Evolutionary conservation across 805 yeast species (phyloP).

Genomic region (Priceomyces castillae): DNA sequence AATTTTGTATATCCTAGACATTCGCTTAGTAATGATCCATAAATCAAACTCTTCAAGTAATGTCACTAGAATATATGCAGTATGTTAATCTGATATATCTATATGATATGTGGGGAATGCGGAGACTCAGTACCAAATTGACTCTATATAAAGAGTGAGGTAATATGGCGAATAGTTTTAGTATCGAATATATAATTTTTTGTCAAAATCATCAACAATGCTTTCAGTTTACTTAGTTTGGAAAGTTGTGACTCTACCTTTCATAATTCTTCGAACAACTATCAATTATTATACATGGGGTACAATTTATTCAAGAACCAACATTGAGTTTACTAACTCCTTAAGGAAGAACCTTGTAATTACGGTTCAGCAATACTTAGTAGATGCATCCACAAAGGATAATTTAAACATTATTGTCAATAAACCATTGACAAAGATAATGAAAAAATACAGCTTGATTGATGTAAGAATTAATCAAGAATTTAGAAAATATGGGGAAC

Average conservation of each 20-base stretch:
- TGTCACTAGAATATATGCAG: too few species aligned
- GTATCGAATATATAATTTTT: too few species aligned
- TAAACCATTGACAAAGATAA: slow-evolving; percentile 18
- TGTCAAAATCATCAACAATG: too few species aligned
- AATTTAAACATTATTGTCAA: slow-evolving; percentile 23
- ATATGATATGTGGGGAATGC: too few species aligned
- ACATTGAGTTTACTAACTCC: slow-evolving; percentile 26
- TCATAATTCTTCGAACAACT: slow-evolving; percentile 16
- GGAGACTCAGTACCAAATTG: too few species aligned
- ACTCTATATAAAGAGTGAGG: too few species aligned
- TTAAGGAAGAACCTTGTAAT: slow-evolving; percentile 29
- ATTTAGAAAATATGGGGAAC: slow-evolving; percentile 5
- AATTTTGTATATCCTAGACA: too few species aligned
- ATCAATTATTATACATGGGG: slow-evolving; percentile 32
- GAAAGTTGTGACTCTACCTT: slow-evolving; percentile 24
- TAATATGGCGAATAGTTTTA: too few species aligned
- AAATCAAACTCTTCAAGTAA: too few species aligned
- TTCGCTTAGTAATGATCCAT: too few species aligned
- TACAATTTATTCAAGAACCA: slow-evolving; percentile 27
- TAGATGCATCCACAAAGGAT: slow-evolving; percentile 18
- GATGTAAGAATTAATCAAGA: slow-evolving; percentile 1
- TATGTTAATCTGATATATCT: too few species aligned
- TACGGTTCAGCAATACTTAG: slow-evolving; percentile 24
- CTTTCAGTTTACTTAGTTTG: slow-evolving; percentile 12
- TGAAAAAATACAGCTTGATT: slow-evolving; percentile 13